A percentile compares a stretch with the other conserved stretches of the same genome.
Conservation (phyloP, 2,329 filamentous ascomycete genomes). For the Aspergillus sp. region DNA sequence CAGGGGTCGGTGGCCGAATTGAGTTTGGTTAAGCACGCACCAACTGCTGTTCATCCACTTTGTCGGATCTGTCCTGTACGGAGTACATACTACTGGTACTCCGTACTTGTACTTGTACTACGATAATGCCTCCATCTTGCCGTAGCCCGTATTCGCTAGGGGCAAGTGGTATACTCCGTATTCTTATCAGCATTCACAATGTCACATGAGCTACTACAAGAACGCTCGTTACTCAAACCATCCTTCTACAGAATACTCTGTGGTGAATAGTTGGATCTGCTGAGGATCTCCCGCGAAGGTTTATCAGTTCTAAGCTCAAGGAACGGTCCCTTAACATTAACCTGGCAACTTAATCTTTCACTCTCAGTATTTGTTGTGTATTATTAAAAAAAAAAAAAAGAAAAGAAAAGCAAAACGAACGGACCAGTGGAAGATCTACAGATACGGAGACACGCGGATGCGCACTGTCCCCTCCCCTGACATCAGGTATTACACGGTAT, state of each 20-base stretch:
- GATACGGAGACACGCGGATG: background rate
- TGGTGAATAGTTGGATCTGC: constrained; percentile 20
- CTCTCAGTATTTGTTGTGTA: background rate
- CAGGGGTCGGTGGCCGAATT: constrained; percentile 13
- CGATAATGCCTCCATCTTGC: background rate
- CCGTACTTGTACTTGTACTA: background rate
- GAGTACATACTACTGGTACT: background rate
- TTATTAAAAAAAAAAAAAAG: too few species aligned
- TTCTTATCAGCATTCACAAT: background rate
- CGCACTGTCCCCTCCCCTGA: background rate
- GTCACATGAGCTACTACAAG: background rate
- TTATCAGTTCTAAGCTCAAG: constrained; percentile 22
- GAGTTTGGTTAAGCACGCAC: constrained; percentile 30
- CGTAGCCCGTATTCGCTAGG: background rate
- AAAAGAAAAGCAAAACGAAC: too few species aligned
- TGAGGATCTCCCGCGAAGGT: constrained; percentile 33
- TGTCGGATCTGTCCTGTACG: constrained; percentile 14
- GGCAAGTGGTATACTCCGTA: background rate
- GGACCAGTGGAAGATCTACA: background rate
- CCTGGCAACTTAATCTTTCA: background rate
- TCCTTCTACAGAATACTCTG: background rate
- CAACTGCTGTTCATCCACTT: constrained; percentile 23
- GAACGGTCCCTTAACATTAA: constrained; percentile 10
- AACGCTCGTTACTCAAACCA: background rate
- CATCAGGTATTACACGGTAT: background rate